These are phyloP conservation scores for Pneumocystis carinii DNA, from an alignment of 1,139 yeast species.

Conservation along the genomic window DNA sequence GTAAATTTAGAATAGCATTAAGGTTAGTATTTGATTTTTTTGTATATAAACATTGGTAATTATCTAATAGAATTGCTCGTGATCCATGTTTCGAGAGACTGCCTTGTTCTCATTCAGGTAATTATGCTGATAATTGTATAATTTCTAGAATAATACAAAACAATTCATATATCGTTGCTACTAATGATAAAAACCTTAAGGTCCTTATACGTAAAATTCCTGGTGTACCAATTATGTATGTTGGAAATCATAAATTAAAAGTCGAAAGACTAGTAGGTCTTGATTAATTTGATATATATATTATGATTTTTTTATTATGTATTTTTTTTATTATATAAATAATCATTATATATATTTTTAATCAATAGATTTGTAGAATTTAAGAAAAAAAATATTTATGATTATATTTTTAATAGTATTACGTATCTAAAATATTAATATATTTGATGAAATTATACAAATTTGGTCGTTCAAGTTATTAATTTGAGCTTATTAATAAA, in stretches of 20 bases:
- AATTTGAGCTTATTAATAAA: no score
- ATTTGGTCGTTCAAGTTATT: no score
- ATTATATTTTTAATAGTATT: no score
- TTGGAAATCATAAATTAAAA: slow-evolving; percentile 82
- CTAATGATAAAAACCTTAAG: slow-evolving; percentile 95
- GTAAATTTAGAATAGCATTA: slow-evolving; percentile 82
- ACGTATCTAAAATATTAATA: no score
- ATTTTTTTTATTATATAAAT: not conserved
- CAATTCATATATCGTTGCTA: slow-evolving; percentile 91
- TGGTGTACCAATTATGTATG: slow-evolving; percentile 93
- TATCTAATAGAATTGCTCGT: slow-evolving; percentile 42
- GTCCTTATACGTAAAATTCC: slow-evolving; percentile 90
- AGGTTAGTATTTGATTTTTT: slow-evolving; percentile 21
- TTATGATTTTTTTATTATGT: not conserved
- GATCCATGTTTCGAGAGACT: slow-evolving; percentile 83
- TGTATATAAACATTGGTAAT: not conserved
- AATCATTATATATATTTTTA: not conserved
- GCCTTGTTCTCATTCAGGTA: slow-evolving; percentile 83
- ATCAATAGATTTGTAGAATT: no score
- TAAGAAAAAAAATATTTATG: no score
- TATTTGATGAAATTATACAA: no score
- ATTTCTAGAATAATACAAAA: slow-evolving; percentile 89
- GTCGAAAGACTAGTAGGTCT: slow-evolving; percentile 92
- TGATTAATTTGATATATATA: slow-evolving; percentile 1
- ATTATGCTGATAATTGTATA: slow-evolving; percentile 95